These are phyloP conservation scores for Akanthomyces lecanii DNA, from an alignment of 2,329 filamentous ascomycete species.

Conservation along the genomic window DNA sequence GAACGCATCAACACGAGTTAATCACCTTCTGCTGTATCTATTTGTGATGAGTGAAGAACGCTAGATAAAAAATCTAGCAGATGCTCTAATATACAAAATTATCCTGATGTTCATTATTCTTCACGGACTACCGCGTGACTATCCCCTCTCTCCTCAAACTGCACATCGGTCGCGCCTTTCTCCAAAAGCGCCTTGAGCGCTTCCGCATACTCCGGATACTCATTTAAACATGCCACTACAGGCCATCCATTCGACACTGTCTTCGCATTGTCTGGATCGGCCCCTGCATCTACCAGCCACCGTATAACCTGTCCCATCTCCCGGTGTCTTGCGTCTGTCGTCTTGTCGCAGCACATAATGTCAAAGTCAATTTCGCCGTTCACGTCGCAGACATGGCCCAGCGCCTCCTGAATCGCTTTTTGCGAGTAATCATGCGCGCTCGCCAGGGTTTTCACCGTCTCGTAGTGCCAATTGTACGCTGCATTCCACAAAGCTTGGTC, in stretches of 20 bases:
- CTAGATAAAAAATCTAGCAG: slow-evolving; percentile 3
- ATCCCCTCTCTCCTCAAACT: neutral
- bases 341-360: neutral
- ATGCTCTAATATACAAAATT: neutral
- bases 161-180: neutral
- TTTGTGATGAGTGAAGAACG: slow-evolving; percentile 2
- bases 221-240: neutral
- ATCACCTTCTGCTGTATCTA: slow-evolving; percentile 2
- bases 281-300: slow-evolving; percentile 2
- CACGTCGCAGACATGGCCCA: neutral
- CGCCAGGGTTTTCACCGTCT: neutral
- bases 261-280: neutral
- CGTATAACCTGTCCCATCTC: slow-evolving; percentile 3
- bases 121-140: neutral
- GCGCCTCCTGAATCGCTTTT: neutral
- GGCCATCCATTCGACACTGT: neutral
- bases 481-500: neutral
- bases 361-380: neutral
- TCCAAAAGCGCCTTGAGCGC: slow-evolving; percentile 1
- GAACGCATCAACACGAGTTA: slow-evolving; percentile 1
- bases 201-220: neutral
- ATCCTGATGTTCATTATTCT: neutral
- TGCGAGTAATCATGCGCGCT: neutral
- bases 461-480: slow-evolving; percentile 3
- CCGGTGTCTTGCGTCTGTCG: neutral